Evolutionary conservation across 192 early-diverging fungal genomes (phyloP), one percentile per base, ranked within the genome.

Genomic region (Gryganskiella cystojenkinii): DNA sequence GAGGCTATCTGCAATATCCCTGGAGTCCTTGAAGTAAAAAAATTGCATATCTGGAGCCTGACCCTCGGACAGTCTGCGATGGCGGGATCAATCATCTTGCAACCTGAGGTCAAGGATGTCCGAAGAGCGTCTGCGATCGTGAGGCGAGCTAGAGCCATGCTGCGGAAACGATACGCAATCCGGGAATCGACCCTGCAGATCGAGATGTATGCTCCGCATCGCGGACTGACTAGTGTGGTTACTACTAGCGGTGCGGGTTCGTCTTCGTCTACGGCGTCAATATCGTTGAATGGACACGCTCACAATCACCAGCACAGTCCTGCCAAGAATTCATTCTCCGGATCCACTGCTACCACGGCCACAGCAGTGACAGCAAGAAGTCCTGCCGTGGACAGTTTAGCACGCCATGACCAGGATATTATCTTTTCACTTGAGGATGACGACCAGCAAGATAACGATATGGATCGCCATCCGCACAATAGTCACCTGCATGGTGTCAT

Each of bases 21-120:
- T 1, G 86, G 84, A 30, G 85, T 91, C 19, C 24, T 71, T n/a
- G 82, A 80, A 43, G 83, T 91, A 40, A 84, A 89, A 63, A 72
- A 87, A n/a, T 74, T 91, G 14, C 86, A 91, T 71, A 67, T 89
- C 19, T 91, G 90, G 90, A 80, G 80, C 1, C 61, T 91, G 34
- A 91, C 90, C 3, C 47, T 88, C 10, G 88, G 86, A 17, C 82
- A 84, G 34, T 34, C 59, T 19, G 84, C 85, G 0, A 53, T 86
- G 13, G 69, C 84, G 0, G 81, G 64, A 3, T 79, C 82, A 51
- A 34, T 84, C 8, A 55, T 46, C 19, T 31, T 78, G 19, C 56
- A 70, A 24, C 57, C 61, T 4, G 71, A 70, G 37, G 30, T 58
- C 14, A 45, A 75, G 7, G 64, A 67, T 9, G 11, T 86, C 14